Conservation (phyloP, 2,329 filamentous ascomycete species). For the Claviceps cyperi region DNA sequence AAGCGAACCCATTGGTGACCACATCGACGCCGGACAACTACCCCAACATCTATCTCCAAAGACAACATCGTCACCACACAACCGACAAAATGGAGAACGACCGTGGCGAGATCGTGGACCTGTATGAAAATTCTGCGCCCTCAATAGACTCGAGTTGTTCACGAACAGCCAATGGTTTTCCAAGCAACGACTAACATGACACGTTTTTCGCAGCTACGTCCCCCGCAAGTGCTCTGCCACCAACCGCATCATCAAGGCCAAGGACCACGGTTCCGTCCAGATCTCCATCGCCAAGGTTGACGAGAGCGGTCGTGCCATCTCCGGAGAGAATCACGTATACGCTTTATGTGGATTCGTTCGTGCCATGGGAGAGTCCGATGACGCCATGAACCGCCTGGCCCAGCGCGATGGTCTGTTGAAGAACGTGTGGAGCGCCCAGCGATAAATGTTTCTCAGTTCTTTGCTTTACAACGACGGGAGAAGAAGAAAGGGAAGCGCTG, state of each 20-base stretch:
- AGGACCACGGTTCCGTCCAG: constrained; percentile 98
- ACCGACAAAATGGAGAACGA: constrained; percentile 94
- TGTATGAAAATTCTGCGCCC: constrained; percentile 46
- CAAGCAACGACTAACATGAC: constrained; percentile 10
- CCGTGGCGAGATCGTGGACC: constrained; percentile 98
- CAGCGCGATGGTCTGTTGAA: constrained; percentile 96
- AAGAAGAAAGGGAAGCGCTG: constrained; percentile 6
- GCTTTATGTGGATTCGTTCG: constrained; percentile 96
- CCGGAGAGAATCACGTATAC: constrained; percentile 94
- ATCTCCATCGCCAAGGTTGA: constrained; percentile 96
- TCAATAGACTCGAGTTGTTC: not conserved
- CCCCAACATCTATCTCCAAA: constrained; percentile 10
- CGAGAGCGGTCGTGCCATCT: constrained; percentile 88
- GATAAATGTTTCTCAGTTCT: constrained; percentile 29
- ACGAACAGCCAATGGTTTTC: not conserved
- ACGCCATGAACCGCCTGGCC: constrained; percentile 85
- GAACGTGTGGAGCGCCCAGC: constrained; percentile 78
- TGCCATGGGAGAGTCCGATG: constrained; percentile 95
- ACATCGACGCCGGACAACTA: constrained; percentile 15
- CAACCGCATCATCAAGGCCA: constrained; percentile 99
- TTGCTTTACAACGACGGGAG: constrained; percentile 3
- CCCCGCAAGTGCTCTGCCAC: constrained; percentile 97
- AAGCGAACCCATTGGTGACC: constrained; percentile 16
- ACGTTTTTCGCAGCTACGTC: constrained; percentile 56
- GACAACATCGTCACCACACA: constrained; percentile 15